phyloP scores from a whole-genome alignment of 1,284 basidiomycete genomes.

The Papiliotrema terrestris region DNA sequence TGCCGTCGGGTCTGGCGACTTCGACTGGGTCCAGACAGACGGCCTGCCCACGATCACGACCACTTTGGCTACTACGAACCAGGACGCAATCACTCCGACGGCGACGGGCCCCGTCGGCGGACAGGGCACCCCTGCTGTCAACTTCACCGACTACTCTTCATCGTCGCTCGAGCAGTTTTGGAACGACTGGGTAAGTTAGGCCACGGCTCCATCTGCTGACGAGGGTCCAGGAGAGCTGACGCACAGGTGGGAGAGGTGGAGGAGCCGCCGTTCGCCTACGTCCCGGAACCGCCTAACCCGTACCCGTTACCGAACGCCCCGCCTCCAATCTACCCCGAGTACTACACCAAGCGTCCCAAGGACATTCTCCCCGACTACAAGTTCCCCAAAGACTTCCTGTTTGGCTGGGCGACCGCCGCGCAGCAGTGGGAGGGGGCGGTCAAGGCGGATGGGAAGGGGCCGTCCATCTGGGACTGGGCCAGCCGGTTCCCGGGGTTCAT shows the following conservation, averaged over 20 bases:
- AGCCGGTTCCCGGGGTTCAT: slow-evolving; percentile 16
- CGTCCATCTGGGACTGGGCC: slow-evolving; percentile 20
- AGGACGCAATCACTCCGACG: slow-evolving; percentile 5
- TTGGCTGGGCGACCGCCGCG: slow-evolving; percentile 22
- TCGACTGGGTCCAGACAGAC: slow-evolving; percentile 12
- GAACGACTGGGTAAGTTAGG: slow-evolving; percentile 14
- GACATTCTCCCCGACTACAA: slow-evolving; percentile 53
- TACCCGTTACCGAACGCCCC: slow-evolving; percentile 15
- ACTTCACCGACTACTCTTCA: slow-evolving; percentile 7
- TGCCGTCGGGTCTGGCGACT: not conserved
- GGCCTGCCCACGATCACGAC: slow-evolving; percentile 7
- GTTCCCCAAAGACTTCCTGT: slow-evolving; percentile 53
- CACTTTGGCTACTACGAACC: slow-evolving; percentile 5
- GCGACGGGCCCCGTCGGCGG: slow-evolving; percentile 13
- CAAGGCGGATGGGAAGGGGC: slow-evolving; percentile 19
- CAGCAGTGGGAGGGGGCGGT: slow-evolving; percentile 21
- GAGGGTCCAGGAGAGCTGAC: not conserved
- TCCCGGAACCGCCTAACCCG: slow-evolving; percentile 9
- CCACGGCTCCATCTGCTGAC: not conserved
- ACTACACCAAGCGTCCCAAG: slow-evolving; percentile 5
- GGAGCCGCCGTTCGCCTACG: slow-evolving; percentile 9
- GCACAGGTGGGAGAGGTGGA: slow-evolving; percentile 12
- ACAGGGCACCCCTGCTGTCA: not conserved
- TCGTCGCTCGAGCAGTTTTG: slow-evolving; percentile 9
- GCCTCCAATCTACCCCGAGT: slow-evolving; percentile 16